Conservation (phyloP, 192 early-diverging fungal species). For the Pilobolus umbonatus region DNA sequence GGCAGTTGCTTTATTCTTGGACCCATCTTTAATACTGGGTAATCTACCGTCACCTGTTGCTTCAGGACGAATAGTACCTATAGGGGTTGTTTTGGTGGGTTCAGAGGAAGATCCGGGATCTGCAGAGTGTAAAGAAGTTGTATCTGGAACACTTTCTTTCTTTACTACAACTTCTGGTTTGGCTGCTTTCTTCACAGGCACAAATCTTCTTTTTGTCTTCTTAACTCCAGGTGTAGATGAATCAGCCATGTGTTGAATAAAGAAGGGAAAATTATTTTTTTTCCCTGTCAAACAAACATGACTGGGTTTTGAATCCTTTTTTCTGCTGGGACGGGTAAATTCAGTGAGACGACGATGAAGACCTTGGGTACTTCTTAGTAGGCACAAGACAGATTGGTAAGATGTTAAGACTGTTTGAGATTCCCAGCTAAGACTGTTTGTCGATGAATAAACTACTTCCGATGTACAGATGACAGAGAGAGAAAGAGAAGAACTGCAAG, state of each 20-base stretch:
- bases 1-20: slow-evolving; percentile 37
- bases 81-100: neutral
- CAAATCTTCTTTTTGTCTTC: slow-evolving; percentile 23
- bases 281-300: too few relatives aligned
- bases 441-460: neutral
- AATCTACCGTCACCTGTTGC: slow-evolving; percentile 19
- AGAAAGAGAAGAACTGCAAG: too few relatives aligned
- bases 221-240: slow-evolving; percentile 13
- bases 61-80: slow-evolving; percentile 29
- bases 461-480: neutral
- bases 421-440: neutral
- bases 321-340: too few relatives aligned
- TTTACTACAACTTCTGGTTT: too few relatives aligned
- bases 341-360: too few relatives aligned
- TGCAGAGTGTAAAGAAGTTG: neutral
- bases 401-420: neutral
- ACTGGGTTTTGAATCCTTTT: too few relatives aligned
- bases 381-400: neutral
- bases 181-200: slow-evolving; percentile 12
- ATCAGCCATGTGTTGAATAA: slow-evolving; percentile 12
- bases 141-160: neutral
- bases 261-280: neutral
- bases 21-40: slow-evolving; percentile 24
- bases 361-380: too few relatives aligned
- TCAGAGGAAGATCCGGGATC: neutral